Conservation (phyloP, 2,329 filamentous ascomycete species). For the Clonostachys solani region DNA sequence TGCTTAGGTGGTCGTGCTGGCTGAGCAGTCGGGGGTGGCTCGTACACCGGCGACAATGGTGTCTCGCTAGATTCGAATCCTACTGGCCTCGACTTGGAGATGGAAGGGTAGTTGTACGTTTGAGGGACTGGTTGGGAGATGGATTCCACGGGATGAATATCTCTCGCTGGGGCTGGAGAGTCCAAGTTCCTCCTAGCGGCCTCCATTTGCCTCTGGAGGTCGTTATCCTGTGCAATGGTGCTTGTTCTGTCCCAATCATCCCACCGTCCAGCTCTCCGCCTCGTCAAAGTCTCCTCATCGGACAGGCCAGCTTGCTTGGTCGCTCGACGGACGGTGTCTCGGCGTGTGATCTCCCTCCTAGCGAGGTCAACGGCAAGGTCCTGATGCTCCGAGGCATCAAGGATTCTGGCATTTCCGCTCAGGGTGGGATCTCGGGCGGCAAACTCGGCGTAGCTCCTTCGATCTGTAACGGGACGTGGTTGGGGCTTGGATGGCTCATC, state of each 20-base stretch:
- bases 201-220: constrained; percentile 48
- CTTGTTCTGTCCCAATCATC: constrained; percentile 28
- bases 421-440: constrained; percentile 59
- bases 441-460: constrained; percentile 31
- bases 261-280: constrained; percentile 41
- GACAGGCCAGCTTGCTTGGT: constrained; percentile 53
- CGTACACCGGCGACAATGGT: constrained; percentile 6
- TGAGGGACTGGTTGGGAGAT: neutral
- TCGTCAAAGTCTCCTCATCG: constrained; percentile 51
- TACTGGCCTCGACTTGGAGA: constrained; percentile 45
- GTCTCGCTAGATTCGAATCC: constrained; percentile 27
- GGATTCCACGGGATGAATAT: constrained; percentile 1
- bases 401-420: constrained; percentile 48
- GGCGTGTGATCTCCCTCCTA: constrained; percentile 63
- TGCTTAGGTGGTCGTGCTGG: constrained; percentile 27
- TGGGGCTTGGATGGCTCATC: constrained; percentile 7
- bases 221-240: constrained; percentile 22
- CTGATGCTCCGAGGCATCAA: constrained; percentile 68
- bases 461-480: constrained; percentile 12
- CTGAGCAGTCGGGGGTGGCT: constrained; percentile 11
- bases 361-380: constrained; percentile 76
- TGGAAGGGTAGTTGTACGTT: constrained; percentile 52
- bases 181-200: constrained; percentile 43
- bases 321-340: constrained; percentile 57
- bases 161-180: constrained; percentile 15